A percentile compares a stretch with the other conserved stretches of the same genome.
These are phyloP conservation scores for Thalassiosira pacifica DNA, from an alignment of 352 stramenopile species.

Conservation along the genomic window DNA sequence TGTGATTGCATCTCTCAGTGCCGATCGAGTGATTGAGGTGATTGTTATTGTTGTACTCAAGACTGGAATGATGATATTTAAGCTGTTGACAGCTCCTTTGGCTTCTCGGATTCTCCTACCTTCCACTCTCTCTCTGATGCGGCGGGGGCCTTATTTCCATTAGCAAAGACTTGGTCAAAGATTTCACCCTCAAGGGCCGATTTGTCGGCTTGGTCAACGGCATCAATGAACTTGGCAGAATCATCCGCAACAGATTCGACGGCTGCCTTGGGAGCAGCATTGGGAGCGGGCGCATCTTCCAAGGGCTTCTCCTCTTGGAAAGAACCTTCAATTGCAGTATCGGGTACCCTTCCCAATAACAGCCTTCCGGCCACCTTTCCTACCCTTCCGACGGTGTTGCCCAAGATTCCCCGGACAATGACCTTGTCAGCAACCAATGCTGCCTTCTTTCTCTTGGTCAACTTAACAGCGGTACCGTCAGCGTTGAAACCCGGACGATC, in stretches of 20 bases:
- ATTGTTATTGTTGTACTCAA: conserved; percentile 1
- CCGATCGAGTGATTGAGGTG: background rate
- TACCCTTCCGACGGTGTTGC: conserved; percentile 82
- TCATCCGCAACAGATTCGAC: conserved; percentile 21
- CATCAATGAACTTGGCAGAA: conserved; percentile 47
- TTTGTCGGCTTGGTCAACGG: conserved; percentile 55
- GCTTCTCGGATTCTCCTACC: conserved; percentile 44
- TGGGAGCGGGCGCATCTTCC: conserved; percentile 19
- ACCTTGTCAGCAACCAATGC: conserved; percentile 80
- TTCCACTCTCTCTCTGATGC: conserved; percentile 64
- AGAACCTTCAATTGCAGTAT: conserved; percentile 78
- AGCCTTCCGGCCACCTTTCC: conserved; percentile 68
- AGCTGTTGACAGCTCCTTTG: conserved; percentile 59
- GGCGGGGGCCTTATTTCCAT: conserved; percentile 48
- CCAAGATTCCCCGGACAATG: conserved; percentile 71
- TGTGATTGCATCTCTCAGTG: no score
- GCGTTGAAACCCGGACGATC: conserved; percentile 80
- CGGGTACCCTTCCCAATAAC: conserved; percentile 82
- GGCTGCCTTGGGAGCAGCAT: background rate
- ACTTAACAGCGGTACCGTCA: conserved; percentile 69
- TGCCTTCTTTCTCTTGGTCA: conserved; percentile 76
- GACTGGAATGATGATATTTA: conserved; percentile 10
- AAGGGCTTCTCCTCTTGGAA: conserved; percentile 76
- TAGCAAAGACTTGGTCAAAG: conserved; percentile 71
- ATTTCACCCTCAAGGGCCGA: conserved; percentile 61